Conservation (phyloP, 1,139 yeast species). For the Torulaspora globosa region DNA sequence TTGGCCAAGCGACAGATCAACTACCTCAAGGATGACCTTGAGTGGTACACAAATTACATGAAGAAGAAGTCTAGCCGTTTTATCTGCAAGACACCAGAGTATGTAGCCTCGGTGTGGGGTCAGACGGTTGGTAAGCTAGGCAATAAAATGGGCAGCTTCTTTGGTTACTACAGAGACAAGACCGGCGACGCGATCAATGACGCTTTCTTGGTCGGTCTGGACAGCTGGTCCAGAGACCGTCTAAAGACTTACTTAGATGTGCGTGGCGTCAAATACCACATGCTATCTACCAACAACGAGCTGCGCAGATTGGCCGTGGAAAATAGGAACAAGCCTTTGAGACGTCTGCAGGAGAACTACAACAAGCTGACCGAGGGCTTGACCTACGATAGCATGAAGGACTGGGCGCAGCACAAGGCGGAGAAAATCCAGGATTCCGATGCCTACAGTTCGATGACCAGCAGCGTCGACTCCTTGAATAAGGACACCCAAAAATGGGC, state of each 20-base stretch:
- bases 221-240: conserved; percentile 47
- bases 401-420: conserved; percentile 40
- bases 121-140: conserved; percentile 15
- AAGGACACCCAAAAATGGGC: conserved; percentile 29
- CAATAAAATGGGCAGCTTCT: conserved; percentile 14
- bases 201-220: conserved; percentile 46
- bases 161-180: conserved; percentile 18
- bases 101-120: conserved; percentile 29
- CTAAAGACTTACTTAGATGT: conserved; percentile 50
- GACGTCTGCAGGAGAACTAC: conserved; percentile 35
- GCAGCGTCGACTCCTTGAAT: conserved; percentile 21
- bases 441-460: conserved; percentile 38
- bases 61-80: conserved; percentile 37
- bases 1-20: conserved; percentile 40
- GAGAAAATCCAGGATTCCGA: conserved; percentile 39
- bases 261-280: conserved; percentile 48
- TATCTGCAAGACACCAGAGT: conserved; percentile 34
- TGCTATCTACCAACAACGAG: conserved; percentile 45
- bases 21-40: conserved; percentile 40
- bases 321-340: conserved; percentile 44
- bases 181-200: conserved; percentile 42
- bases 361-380: conserved; percentile 44
- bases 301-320: conserved; percentile 47
- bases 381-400: conserved; percentile 41
- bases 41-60: conserved; percentile 39